Base-by-base conservation (phyloP, 2,329 filamentous ascomycete species). In the Alternaria panax region DNA sequence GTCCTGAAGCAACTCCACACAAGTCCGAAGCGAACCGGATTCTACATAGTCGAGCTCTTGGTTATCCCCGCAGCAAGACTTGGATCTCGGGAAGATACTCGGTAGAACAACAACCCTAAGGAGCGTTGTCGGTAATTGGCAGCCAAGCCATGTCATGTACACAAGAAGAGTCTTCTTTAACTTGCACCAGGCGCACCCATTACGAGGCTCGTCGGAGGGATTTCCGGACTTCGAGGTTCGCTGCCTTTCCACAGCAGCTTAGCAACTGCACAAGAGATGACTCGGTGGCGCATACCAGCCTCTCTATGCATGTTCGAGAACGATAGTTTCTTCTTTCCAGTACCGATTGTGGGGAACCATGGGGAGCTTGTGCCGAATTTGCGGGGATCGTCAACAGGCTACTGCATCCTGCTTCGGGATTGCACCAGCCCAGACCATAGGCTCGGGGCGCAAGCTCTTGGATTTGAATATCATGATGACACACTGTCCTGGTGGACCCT, bases 51-150 rank as follows among this genome's bases (percentile, higher is more conserved):
- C 51, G 36, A 57, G 53, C 38, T 59, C 54, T 53, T 65, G 54
- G 50, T 53, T 48, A 57, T 54, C 54, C 56, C 51, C 60, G 63
- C 55, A 42, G 50, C 24, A 59, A 38, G 45, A 57, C 32, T 47
- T 65, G 54, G 42, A 43, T 45, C 57, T 73, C 71, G 71, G 71
- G 41, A 64, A 63, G 61, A 66, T 70, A 59, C 57, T 72, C 72
- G 72, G 70, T 48, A 65, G 38, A 22, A 42, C 48, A 40, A 45
- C 51, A 42, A 53, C 63, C 54, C 50, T 46, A 54, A 62, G 67
- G 57, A 54, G 54, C 52, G 60, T 64, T 59, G 62, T 54, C 65
- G 64, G 67, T 63, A 51, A 59, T 68, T 66, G 46, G 41, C 50
- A 54, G 34, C 51, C 61, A 63, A 54, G 56, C 57, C 60, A 57